Evolutionary conservation across 1,284 basidiomycete genomes (phyloP), one percentile per base, ranked within the genome.

Genomic region (Microbotryomycetes sp.): DNA sequence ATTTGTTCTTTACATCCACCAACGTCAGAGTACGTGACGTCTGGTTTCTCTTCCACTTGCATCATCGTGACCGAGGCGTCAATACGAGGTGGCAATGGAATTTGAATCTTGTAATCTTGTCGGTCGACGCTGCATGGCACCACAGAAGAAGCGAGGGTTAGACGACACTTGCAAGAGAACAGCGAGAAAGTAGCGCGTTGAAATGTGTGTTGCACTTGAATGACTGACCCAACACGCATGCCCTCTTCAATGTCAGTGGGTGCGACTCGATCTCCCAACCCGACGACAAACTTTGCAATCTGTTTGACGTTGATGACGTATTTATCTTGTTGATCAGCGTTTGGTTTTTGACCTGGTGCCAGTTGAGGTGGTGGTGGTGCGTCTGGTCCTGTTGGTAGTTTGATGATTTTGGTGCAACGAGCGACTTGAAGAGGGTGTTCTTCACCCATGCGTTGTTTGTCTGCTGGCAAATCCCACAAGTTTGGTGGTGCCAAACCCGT

Each of bases 281-380:
- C 93, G 45, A 99, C 96, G 16, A 99, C 96, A 75, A 97, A 98
- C 79, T 99, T 99, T 30, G 96, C 96, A 73, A 98, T 97, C 80
- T 99, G 96, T 78, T 97, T 97, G 78, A 99, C 93, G 76, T 97
- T 97, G 79, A 99, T 98, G 71, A 99, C 91, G 77, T 99, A 98
- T 78, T 97, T 93, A 79, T 97, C 93, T 72, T 92, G 91, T 75
- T 97, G 94, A 74, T 96, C 92, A 3, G 91, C 91, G 56, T 73
- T 73, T 29, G 70, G 71, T 58, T 68, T 67, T 49, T 59, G 54
- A 4, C 69, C 70, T 23, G 28, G 28, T 22, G 49, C 22, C 49
- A 50, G 49, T 22, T 32, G 53, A 1, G 63, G 65, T 4, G 60
- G 60, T 14, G 66, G 66, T 23, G 66, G 59, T 12, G 47, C 54